Evolutionary conservation across 1,284 basidiomycete species (phyloP).

Genomic region (Trichosporon ovoides): DNA sequence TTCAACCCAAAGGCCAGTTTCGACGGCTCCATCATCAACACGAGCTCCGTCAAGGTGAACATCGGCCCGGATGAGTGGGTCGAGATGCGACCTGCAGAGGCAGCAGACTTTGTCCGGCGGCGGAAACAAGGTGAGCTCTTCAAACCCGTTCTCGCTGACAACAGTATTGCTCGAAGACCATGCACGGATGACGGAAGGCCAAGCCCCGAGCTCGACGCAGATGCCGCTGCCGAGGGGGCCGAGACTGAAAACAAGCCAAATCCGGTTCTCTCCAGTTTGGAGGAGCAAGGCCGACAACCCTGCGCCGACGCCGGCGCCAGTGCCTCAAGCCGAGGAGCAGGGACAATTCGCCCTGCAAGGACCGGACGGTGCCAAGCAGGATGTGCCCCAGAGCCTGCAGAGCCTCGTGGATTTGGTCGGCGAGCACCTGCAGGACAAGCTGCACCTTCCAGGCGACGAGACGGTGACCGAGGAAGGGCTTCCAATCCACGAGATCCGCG

Average conservation of each 20-base stretch:
- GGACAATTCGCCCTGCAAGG: background rate
- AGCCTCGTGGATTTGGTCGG: constrained; percentile 22
- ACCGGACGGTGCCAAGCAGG: background rate
- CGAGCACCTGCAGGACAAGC: constrained; percentile 14
- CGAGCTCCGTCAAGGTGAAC: constrained; percentile 36
- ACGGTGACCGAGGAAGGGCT: constrained; percentile 37
- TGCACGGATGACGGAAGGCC: constrained; percentile 22
- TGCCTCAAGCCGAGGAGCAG: background rate
- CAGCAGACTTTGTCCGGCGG: constrained; percentile 29
- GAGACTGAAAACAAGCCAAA: background rate
- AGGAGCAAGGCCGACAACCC: background rate
- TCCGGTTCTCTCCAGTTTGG: constrained; percentile 6
- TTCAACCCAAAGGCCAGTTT: constrained; percentile 37
- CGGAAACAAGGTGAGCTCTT: constrained; percentile 29
- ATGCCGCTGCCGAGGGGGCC: background rate
- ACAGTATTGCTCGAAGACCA: constrained; percentile 26
- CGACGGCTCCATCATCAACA: constrained; percentile 31
- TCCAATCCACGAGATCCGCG: constrained; percentile 44
- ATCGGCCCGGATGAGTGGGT: constrained; percentile 35
- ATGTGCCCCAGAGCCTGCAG: constrained; percentile 16
- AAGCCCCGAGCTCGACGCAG: background rate
- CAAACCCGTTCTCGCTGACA: background rate
- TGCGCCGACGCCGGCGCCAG: background rate
- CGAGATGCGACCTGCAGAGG: constrained; percentile 41
- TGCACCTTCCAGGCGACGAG: constrained; percentile 13